Base-by-base conservation (phyloP, 2,329 filamentous ascomycete genomes). In the Fusarium irregulare region DNA sequence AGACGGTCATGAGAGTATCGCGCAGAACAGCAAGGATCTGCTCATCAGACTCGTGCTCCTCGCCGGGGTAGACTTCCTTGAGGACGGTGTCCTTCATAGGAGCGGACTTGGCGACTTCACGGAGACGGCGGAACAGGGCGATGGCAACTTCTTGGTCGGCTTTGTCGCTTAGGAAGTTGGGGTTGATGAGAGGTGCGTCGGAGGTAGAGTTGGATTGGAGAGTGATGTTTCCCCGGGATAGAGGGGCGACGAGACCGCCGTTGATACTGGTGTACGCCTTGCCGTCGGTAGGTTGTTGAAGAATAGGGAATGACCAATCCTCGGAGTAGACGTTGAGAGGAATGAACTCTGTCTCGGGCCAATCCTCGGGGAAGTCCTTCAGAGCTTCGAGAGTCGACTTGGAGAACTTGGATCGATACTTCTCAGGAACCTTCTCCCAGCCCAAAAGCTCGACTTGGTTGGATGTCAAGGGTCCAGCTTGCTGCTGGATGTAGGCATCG, bases 111-210 rank as follows among this genome's bases (percentile, higher is more conserved):
- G 58, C 66, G 0, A 79, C 73, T 14, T 82, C 71, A 0, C 85
- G 81, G 0, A 79, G 69, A 5, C 85, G 81, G 53, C 79, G 81
- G 66, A 82, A 83, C 0, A 77, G 73, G 0, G 80, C 79, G 12
- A 87, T 67, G 6, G 83, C 81, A 5, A 86, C 73, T 16, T 84
- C 81, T 25, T 79, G 69, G 42, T 87, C 85, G 2, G 78, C 75
- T 11, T 79, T 78, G 12, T 81, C 76, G 3, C 75, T 76, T 3
- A 87, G 75, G 78, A 81, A 87, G 66, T 83, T 83, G 2, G 83
- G 81, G 64, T 85, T 78, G 61, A 86, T 81, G 14, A 82, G 69
- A 0, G 85, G 84, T 12, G 73, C 70, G 21, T 81, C 78, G 1
- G 70, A 64, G 1, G 76, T 79, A 16, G 79, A 75, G n/a, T 72